Conservation (phyloP, 164 flowering plant genomes). For the Vitis rupestris region DNA sequence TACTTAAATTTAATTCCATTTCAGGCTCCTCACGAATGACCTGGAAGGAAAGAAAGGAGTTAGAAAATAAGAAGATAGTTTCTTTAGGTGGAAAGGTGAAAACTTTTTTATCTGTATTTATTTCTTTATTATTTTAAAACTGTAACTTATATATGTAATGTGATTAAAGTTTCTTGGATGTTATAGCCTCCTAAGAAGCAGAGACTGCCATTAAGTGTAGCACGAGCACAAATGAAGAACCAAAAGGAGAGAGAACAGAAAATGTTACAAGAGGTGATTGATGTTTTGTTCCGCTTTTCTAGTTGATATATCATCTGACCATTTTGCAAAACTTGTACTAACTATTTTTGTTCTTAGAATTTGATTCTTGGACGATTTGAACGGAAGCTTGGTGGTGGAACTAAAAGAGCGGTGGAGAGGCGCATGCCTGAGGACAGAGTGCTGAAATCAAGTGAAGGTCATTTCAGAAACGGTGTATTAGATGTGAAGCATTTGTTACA, state of each 20-base stretch:
- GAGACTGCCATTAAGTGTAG: constrained; percentile 67
- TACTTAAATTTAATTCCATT: neutral
- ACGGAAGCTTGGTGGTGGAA: constrained; percentile 22
- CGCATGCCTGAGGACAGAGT: constrained; percentile 57
- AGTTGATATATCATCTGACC: neutral
- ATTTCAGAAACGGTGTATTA: constrained; percentile 65
- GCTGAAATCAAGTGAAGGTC: constrained; percentile 67
- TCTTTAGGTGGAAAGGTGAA: constrained; percentile 85
- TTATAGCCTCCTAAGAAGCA: constrained; percentile 69
- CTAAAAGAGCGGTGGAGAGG: constrained; percentile 31
- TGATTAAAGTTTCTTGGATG: neutral
- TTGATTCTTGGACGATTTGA: constrained; percentile 55
- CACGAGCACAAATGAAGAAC: constrained; percentile 67
- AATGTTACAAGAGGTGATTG: constrained; percentile 56
- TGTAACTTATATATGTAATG: too few species aligned
- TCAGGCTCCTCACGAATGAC: constrained; percentile 70
- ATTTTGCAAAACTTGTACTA: neutral
- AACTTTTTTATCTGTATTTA: neutral
- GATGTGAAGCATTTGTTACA: constrained; percentile 65
- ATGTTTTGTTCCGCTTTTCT: neutral
- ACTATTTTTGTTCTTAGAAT: constrained; percentile 23
- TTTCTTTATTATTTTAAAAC: neutral
- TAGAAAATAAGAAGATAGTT: constrained; percentile 70
- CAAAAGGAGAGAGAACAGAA: constrained; percentile 74
- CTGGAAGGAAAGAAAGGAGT: constrained; percentile 83